phyloP scores from a whole-genome alignment of 148 eudicot genomes.

The Salicornia ramosissima region DNA sequence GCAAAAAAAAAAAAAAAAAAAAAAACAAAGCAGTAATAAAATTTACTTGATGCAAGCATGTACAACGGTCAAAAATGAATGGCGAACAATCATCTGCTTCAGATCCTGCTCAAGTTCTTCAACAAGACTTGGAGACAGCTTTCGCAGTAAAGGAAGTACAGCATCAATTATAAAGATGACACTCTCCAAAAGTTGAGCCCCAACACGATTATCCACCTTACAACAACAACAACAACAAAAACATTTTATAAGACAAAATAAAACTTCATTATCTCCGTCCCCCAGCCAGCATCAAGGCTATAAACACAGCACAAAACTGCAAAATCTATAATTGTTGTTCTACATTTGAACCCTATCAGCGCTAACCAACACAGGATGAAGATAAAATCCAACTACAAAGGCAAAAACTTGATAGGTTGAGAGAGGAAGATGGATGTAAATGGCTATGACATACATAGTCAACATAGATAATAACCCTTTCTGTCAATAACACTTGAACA shows the following conservation, averaged over 20 bases:
- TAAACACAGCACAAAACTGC: neutral
- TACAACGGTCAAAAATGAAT: constrained; percentile 92
- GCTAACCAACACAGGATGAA: neutral
- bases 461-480: neutral
- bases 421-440: neutral
- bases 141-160: constrained; percentile 80
- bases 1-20: neutral
- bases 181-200: constrained; percentile 77
- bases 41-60: constrained; percentile 94
- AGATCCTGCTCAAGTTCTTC: constrained; percentile 96
- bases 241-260: constrained; percentile 1
- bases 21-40: constrained; percentile 8
- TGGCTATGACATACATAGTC: neutral
- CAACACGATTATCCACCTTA: constrained; percentile 77
- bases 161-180: constrained; percentile 79
- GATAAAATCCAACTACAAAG: neutral
- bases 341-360: neutral
- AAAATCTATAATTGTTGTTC: neutral
- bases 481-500: neutral
- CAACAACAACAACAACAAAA: constrained; percentile 26
- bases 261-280: neutral
- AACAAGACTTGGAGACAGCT: constrained; percentile 67
- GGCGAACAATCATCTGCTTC: constrained; percentile 95
- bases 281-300: neutral
- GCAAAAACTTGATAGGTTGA: neutral